Percentiles rank a stretch among this genome's conserved stretches.
Conservation (phyloP, 768 basidiomycete genomes). For the Termitomyces sp. region DNA sequence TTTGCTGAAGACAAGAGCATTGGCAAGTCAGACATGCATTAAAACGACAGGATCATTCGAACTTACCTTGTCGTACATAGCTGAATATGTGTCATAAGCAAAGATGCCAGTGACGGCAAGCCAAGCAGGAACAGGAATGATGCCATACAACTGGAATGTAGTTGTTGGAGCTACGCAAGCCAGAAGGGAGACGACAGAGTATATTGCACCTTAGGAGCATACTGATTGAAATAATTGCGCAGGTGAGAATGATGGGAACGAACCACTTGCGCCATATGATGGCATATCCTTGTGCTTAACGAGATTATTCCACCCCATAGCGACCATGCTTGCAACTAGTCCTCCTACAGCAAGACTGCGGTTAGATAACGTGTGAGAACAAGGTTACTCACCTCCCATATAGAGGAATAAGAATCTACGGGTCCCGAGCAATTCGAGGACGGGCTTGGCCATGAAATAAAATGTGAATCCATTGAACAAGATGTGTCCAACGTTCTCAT, state of each 20-base stretch:
- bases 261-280: constrained; percentile 75
- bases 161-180: constrained; percentile 67
- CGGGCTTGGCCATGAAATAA: constrained; percentile 71
- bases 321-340: constrained; percentile 49
- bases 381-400: constrained; percentile 52
- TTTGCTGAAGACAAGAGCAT: constrained; percentile 35
- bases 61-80: constrained; percentile 38
- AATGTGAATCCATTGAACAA: constrained; percentile 78
- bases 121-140: constrained; percentile 83
- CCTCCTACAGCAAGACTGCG: constrained; percentile 45
- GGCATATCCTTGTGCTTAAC: constrained; percentile 35
- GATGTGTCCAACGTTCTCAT: constrained; percentile 57
- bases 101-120: constrained; percentile 66
- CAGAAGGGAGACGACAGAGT: constrained; percentile 67
- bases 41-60: not conserved
- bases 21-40: not conserved
- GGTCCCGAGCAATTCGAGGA: constrained; percentile 63
- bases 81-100: constrained; percentile 54
- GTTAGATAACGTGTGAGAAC: constrained; percentile 3
- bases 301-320: constrained; percentile 47
- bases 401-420: constrained; percentile 71
- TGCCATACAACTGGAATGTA: constrained; percentile 70
- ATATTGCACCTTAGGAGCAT: constrained; percentile 61
- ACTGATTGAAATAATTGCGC: not conserved
- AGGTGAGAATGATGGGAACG: constrained; percentile 18